phyloP scores from a whole-genome alignment of 2,329 filamentous ascomycete species.

The Aspergillus brasiliensis region DNA sequence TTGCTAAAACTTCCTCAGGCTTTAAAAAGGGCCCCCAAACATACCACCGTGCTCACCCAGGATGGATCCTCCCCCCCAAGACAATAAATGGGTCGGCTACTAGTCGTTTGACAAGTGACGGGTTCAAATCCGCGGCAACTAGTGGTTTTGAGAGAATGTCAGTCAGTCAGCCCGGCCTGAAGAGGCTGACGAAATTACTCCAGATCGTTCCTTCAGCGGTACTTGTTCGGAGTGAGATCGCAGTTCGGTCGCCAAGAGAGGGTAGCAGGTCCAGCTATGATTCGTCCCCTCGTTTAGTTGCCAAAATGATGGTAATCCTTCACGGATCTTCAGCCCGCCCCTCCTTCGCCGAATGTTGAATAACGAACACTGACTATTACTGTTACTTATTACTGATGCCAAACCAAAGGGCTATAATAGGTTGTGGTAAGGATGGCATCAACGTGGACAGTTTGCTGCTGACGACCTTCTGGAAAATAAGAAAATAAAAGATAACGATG shows the following conservation, averaged over 20 bases:
- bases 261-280: background rate
- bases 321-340: constrained; percentile 1
- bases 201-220: background rate
- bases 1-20: constrained; percentile 9
- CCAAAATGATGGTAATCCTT: background rate
- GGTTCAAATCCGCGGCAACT: background rate
- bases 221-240: background rate
- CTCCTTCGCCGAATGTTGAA: background rate
- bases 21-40: background rate
- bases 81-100: background rate
- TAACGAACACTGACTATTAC: background rate
- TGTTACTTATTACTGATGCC: background rate
- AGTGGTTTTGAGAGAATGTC: constrained; percentile 4
- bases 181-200: constrained; percentile 5
- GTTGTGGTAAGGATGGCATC: background rate
- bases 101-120: constrained; percentile 1
- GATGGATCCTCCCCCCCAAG: constrained; percentile 5
- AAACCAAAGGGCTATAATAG: no score
- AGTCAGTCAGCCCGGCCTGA: background rate
- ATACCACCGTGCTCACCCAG: constrained; percentile 2
- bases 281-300: background rate
- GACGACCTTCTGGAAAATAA: background rate
- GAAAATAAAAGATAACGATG: background rate
- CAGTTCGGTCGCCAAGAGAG: background rate
- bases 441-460: background rate